Base-by-base conservation (phyloP, 139 green algal genomes). In the Asterochloris erici region DNA sequence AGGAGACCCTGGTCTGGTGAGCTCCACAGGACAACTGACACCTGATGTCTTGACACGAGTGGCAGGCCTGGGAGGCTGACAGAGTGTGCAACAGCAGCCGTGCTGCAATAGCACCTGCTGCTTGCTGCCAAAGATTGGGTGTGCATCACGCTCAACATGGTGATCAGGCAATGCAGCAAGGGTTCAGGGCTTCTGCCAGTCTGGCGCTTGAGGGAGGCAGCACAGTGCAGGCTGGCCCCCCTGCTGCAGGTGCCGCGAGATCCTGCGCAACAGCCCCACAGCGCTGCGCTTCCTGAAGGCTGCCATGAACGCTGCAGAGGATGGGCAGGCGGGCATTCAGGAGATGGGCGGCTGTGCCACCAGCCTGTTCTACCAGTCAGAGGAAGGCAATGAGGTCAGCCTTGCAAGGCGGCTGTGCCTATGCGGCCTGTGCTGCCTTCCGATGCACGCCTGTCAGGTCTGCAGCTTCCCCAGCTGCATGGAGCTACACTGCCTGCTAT, bases 281-380 rank as follows among this genome's bases (percentile, higher is more conserved):
- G 97, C 97, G 27, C 87, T 99, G 74, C 91, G 97, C 0, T 73
- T 99, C 63, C 87, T 96, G 47, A 99, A 99, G 89, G 86, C 92
- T 1, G 93, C 96, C 0, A 84, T 99, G 68, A 99, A 99, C 84
- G 97, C 96, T 10, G 93, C 90, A 1, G 97, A 99, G 82, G 97
- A 99, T 84, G 96, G 97, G 0, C 93, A 97, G 77, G 95, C 96
- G 24, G 97, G 97, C 78, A 90, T 99, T 54, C 93, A 97, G 79
- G 87, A 99, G 83, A 89, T 99, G 28, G 97, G 93, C 0, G 95
- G 96, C 54, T 93, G 98, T 79, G 96, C 97, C 19, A 99, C 97
- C 12, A 73, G 98, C 86, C 90, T 99, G 14, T 99, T 99, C 83
- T 99, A 99, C 84, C 86, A 95, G 69, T 93, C 84, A 15, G 93